Evolutionary conservation across 2,329 filamentous ascomycete species (phyloP).

Genomic region (Stagonosporopsis cucurbitacearum): DNA sequence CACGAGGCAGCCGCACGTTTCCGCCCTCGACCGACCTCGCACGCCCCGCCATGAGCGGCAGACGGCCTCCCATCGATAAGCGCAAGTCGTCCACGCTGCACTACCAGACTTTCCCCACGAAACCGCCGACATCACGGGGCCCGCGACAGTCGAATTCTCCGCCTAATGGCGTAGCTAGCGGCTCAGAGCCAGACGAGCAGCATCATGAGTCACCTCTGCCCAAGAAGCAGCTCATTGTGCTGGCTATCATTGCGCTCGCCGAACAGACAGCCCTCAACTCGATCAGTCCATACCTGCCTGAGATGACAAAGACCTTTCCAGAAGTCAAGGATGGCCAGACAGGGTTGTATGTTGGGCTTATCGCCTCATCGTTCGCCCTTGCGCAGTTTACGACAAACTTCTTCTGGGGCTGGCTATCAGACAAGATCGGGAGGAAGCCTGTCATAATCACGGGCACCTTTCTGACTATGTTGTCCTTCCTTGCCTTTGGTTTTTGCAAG

Average conservation of each 20-base stretch:
- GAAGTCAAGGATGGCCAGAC: conserved; percentile 74
- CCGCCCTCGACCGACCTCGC: background rate
- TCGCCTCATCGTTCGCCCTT: conserved; percentile 89
- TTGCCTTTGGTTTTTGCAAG: conserved; percentile 84
- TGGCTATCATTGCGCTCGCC: conserved; percentile 86
- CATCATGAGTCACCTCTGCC: conserved; percentile 76
- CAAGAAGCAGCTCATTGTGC: conserved; percentile 77
- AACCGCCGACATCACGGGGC: conserved; percentile 71
- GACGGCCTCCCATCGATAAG: conserved; percentile 47
- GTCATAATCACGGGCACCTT: conserved; percentile 82
- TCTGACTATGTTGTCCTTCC: conserved; percentile 81
- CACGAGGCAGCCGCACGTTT: conserved; percentile 28
- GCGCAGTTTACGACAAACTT: conserved; percentile 94
- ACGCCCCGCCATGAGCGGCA: conserved; percentile 35
- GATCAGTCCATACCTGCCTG: conserved; percentile 91
- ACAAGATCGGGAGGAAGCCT: conserved; percentile 80
- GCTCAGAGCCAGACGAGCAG: conserved; percentile 45
- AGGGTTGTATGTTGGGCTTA: conserved; percentile 86
- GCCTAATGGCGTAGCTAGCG: conserved; percentile 33
- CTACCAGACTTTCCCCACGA: conserved; percentile 83
- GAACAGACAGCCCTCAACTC: conserved; percentile 98
- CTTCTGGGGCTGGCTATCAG: conserved; percentile 85
- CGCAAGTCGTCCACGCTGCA: conserved; percentile 65
- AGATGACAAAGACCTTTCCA: conserved; percentile 87
- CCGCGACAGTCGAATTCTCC: conserved; percentile 53